Percentiles rank a stretch among this genome's conserved stretches.
phyloP scores from a whole-genome alignment of 768 basidiomycete genomes.

The Suillus clintonianus region DNA sequence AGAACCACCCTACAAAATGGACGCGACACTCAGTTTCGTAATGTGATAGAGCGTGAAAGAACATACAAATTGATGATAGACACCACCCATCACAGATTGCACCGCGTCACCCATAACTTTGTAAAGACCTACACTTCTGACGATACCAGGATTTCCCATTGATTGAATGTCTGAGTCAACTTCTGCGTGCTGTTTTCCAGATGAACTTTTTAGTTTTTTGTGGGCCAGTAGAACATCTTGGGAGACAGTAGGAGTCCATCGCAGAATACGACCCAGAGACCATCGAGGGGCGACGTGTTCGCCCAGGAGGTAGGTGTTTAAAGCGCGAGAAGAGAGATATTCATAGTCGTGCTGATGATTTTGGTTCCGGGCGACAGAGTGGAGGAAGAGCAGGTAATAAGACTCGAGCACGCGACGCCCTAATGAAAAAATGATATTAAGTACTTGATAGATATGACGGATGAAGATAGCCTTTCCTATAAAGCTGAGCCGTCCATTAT shows the following conservation, averaged over 20 bases:
- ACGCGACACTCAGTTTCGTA: background rate
- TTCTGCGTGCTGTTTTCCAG: slow-evolving; percentile 17
- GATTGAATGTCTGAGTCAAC: slow-evolving; percentile 30
- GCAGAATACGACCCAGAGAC: slow-evolving; percentile 71
- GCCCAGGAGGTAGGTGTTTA: slow-evolving; percentile 74
- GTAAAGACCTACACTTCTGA: slow-evolving; percentile 63
- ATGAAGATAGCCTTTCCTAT: slow-evolving; percentile 53
- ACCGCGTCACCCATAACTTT: slow-evolving; percentile 80
- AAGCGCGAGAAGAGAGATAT: slow-evolving; percentile 51
- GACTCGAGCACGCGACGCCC: slow-evolving; percentile 78
- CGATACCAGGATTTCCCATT: slow-evolving; percentile 35
- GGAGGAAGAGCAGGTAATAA: slow-evolving; percentile 73
- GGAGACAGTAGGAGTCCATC: slow-evolving; percentile 67
- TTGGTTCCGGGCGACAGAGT: slow-evolving; percentile 50
- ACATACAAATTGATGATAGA: slow-evolving; percentile 81
- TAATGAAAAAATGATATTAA: slow-evolving; percentile 23
- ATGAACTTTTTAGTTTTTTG: background rate
- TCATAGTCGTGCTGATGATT: slow-evolving; percentile 59
- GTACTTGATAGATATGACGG: background rate
- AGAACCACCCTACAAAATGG: slow-evolving; percentile 29
- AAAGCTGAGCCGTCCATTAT: slow-evolving; percentile 73
- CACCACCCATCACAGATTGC: slow-evolving; percentile 73
- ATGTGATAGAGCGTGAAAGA: slow-evolving; percentile 15
- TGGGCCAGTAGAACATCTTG: slow-evolving; percentile 32
- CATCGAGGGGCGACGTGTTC: slow-evolving; percentile 75